Conservation (phyloP, 2,329 filamentous ascomycete species). For the Scleromitrula shiraiana region DNA sequence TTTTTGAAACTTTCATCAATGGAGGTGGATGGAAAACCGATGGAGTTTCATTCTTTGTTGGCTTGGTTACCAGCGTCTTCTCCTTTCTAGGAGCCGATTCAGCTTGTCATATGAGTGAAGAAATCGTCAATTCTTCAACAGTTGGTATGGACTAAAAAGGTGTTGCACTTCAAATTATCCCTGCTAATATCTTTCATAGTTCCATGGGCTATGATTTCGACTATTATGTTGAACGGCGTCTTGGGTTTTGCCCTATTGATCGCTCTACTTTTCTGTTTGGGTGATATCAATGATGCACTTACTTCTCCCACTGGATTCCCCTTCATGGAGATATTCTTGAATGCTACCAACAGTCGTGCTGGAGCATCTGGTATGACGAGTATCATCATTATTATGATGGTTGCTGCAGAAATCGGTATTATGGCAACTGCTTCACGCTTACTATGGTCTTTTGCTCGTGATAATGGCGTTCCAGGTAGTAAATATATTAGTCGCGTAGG, state of each 20-base stretch:
- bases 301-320: constrained; percentile 34
- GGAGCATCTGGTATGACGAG: constrained; percentile 41
- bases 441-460: constrained; percentile 37
- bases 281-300: constrained; percentile 31
- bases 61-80: constrained; percentile 18
- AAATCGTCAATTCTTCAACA: constrained; percentile 8
- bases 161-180: constrained; percentile 14
- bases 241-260: constrained; percentile 36
- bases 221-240: constrained; percentile 38
- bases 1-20: constrained; percentile 29
- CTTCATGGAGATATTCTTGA: constrained; percentile 44
- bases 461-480: constrained; percentile 36
- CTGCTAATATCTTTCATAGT: constrained; percentile 7
- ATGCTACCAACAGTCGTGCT: constrained; percentile 36
- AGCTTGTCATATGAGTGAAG: constrained; percentile 11
- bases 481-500: constrained; percentile 31
- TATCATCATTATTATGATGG: constrained; percentile 33
- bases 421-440: constrained; percentile 31
- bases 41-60: constrained; percentile 31
- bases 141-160: constrained; percentile 9
- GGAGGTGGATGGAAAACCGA: constrained; percentile 25
- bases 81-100: constrained; percentile 7
- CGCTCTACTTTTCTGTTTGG: constrained; percentile 31
- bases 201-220: constrained; percentile 34
- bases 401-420: constrained; percentile 32